Conservation (phyloP, 164 flowering plant species). For the Umbellularia californica region DNA sequence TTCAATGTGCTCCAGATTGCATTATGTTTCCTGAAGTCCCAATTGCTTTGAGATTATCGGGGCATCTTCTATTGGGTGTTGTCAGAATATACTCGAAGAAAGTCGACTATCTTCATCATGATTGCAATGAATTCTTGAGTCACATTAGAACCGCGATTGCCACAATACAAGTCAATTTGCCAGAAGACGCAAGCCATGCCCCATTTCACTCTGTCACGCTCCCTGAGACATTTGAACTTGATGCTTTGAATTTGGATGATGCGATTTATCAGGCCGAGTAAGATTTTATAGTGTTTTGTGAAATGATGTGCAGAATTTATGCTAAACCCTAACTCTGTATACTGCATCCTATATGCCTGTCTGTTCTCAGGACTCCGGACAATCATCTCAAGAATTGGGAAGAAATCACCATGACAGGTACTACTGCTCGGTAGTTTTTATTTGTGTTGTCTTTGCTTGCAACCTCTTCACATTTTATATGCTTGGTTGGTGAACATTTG, state of each 20-base stretch:
- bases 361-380: constrained; percentile 40
- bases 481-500: neutral
- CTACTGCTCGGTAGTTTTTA: neutral
- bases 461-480: neutral
- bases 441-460: neutral
- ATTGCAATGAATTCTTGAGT: constrained; percentile 38
- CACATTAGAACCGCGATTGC: constrained; percentile 38
- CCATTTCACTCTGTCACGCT: constrained; percentile 66
- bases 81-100: constrained; percentile 89
- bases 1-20: constrained; percentile 30
- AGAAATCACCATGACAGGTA: constrained; percentile 81
- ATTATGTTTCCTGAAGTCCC: constrained; percentile 85
- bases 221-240: constrained; percentile 65
- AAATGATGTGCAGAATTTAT: neutral
- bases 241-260: constrained; percentile 50
- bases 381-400: constrained; percentile 52
- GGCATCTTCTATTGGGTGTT: constrained; percentile 82
- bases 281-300: neutral
- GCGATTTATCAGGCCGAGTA: constrained; percentile 29
- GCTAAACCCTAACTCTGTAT: neutral
- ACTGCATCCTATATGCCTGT: neutral
- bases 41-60: constrained; percentile 78
- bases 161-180: constrained; percentile 38
- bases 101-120: constrained; percentile 66
- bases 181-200: constrained; percentile 60